Evolutionary conservation across 73 alveolate species (phyloP).

Genomic region (Urostyla sp.): DNA sequence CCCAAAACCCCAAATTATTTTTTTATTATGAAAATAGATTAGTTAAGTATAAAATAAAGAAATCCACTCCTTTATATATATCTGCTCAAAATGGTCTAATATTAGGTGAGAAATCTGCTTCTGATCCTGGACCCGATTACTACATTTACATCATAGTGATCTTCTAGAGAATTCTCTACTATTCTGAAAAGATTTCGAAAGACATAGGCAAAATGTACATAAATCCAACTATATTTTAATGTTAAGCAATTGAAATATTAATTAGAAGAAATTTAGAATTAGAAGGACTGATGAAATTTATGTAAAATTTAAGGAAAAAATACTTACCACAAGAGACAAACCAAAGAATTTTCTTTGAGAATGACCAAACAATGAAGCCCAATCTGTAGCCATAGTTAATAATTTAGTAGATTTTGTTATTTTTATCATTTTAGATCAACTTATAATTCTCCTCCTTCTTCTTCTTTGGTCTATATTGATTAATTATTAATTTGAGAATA

Average conservation of each 20-base stretch:
- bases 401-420: conserved; percentile 22
- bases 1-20: no score
- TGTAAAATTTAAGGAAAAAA: no score
- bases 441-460: conserved; percentile 1
- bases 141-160: conserved; percentile 30
- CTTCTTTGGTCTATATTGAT: conserved; percentile 28
- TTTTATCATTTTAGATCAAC: conserved; percentile 34
- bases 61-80: no score
- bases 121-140: conserved; percentile 13
- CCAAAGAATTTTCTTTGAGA: conserved; percentile 36
- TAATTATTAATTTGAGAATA: not conserved
- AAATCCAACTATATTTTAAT: conserved; percentile 22
- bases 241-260: no score
- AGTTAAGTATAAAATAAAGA: no score
- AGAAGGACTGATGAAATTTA: no score
- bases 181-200: conserved; percentile 43
- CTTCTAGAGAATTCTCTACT: conserved; percentile 8
- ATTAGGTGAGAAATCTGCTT: not conserved
- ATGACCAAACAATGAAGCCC: conserved; percentile 34
- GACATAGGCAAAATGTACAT: conserved; percentile 42
- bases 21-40: no score
- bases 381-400: conserved; percentile 33
- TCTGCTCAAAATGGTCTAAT: conserved; percentile 41
- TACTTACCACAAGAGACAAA: conserved; percentile 33
- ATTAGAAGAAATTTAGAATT: no score